Evolutionary conservation across 805 yeast species (phyloP), one percentile per base, ranked within the genome.

Genomic region (Candida nonsorbophila): DNA sequence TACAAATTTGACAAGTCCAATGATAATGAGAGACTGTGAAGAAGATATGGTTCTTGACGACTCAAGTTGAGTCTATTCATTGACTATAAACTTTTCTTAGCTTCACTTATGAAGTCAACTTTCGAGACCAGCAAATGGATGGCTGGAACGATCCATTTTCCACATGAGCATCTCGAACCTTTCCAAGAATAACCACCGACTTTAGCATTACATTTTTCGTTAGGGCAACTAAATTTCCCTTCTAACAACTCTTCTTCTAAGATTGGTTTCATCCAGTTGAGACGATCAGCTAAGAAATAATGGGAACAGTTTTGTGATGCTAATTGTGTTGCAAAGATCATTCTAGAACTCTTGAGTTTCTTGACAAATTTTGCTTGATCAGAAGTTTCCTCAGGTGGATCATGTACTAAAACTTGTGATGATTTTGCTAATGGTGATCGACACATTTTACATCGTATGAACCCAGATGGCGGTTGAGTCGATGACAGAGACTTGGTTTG

Each of bases 121-220:
- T 84, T 84, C 5, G 87, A 81, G 16, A 78, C 65, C 52, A 79
- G 87, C 32, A 92, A 55, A 51, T 84, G 85, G 36, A 92, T 70
- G 1, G 94, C 94, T 0, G 98, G 98, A 7, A 85, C 72, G 68
- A 90, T 79, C 98, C 98, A 92, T 44, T 75, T 77, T 3, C 97
- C 97, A 55, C 98, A 92, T 34, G 92, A 77, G 54, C 98, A 92
- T 44, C 94, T 64, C 2, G 90, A 77, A 0, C 98, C 98, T 46
- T 79, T 84, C 98, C 98, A 92, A 38, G 79, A 76, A 52, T 87
- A 92, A 0, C 85, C 87, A 9, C 98, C 98, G 2, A 92, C 74
- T 58, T 90, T 92, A 10, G 83, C 67, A 4, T 64, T 62, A 61
- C 98, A 92, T 47, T 79, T 81, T n/a, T n/a, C n/a, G 7, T 25